A percentile compares a stretch with the other conserved stretches of the same genome.
phyloP scores from a whole-genome alignment of 1,284 basidiomycete genomes.

The Trichosporon ovoides region DNA sequence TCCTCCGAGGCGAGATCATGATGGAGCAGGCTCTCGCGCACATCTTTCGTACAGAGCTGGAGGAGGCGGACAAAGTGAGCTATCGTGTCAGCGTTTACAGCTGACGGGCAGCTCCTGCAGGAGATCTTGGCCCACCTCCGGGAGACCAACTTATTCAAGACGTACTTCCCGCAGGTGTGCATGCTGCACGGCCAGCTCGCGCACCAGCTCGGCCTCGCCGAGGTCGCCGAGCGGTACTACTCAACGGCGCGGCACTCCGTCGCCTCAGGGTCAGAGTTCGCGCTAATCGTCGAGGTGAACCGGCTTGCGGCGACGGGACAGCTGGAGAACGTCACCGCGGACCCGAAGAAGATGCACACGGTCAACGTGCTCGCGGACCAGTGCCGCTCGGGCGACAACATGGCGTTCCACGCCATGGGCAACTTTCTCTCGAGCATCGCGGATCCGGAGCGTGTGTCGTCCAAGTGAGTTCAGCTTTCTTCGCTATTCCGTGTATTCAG shows the following conservation, averaged over 20 bases:
- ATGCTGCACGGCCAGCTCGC: conserved; percentile 37
- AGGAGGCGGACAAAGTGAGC: conserved; percentile 27
- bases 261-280: conserved; percentile 35
- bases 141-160: conserved; percentile 20
- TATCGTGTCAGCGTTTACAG: background rate
- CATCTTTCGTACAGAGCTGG: conserved; percentile 28
- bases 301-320: conserved; percentile 21
- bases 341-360: conserved; percentile 9
- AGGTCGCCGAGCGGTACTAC: conserved; percentile 31
- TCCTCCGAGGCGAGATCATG: conserved; percentile 33
- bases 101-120: conserved; percentile 21
- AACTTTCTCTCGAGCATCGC: conserved; percentile 33
- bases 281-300: conserved; percentile 32
- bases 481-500: background rate
- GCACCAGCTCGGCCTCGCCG: conserved; percentile 28
- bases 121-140: conserved; percentile 21
- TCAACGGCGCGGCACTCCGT: conserved; percentile 24
- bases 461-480: conserved; percentile 43
- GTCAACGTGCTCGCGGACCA: conserved; percentile 25
- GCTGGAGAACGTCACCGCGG: conserved; percentile 13
- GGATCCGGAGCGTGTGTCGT: conserved; percentile 28
- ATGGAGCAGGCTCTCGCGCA: conserved; percentile 36
- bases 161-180: conserved; percentile 30
- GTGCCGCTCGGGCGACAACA: conserved; percentile 32
- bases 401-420: conserved; percentile 29